Base-by-base conservation (phyloP, 2,329 filamentous ascomycete species). In the Fusarium oligoseptatum region DNA sequence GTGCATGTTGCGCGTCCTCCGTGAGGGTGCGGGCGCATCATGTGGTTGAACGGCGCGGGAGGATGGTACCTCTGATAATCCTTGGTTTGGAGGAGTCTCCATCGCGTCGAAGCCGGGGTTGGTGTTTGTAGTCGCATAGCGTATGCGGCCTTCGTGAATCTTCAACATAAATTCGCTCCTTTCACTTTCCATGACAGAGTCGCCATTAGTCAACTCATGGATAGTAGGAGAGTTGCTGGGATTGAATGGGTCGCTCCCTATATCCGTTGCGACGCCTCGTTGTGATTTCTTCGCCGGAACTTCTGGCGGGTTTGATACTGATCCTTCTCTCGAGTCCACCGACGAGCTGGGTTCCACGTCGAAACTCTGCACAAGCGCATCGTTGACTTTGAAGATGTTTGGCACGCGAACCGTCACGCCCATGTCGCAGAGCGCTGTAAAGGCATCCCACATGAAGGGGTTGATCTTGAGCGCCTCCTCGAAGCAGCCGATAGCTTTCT, bases 381-480 rank as follows among this genome's bases (percentile, higher is more conserved):
- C 88, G 70, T 89, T 94, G 77, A 93, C 85, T 80, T 92, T 95
- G 85, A 98, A 99, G 72, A 98, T 93, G 79, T 97, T 98, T 29
- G 92, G 89, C 11, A 97, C 91, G 66, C 94, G 92, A 64, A 98
- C 88, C 75, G 92, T 92, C 52, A 95, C 92, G 5, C 94, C 94
- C 92, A 90, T 94, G 80, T 98, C 95, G 81, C 95, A 98, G 9
- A 99, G 88, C 17, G 91, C 93, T 24, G 92, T 92, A 79, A 98
- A 98, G 0, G 96, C 95, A 86, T 99, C 97, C 97, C 97, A 99
- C 90, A 98, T 97, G 83, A 98, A 96, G 2, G 97, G 95, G 79
- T 98, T 99, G 64, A 92, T 83, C 83, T 95, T 97, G 78, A 99
- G 85, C 7, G 95, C 91, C 70, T 97, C 95, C 76, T 97, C 95